Evolutionary conservation across 2,329 filamentous ascomycete species (phyloP).

Genomic region (Cordyceps pruinosa): DNA sequence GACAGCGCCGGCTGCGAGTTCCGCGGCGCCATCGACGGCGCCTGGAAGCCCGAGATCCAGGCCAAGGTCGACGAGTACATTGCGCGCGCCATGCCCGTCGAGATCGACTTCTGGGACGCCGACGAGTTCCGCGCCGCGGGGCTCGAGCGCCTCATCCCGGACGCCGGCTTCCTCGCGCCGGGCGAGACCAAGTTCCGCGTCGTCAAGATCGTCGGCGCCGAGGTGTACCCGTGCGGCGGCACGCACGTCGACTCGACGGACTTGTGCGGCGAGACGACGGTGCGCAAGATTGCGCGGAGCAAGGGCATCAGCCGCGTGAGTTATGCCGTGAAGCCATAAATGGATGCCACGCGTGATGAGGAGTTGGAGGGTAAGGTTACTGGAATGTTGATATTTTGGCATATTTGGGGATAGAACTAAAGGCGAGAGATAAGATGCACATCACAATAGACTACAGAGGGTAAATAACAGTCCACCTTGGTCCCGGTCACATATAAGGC

Average conservation of each 20-base stretch:
- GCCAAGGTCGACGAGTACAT: constrained; percentile 52
- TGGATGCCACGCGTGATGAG: neutral
- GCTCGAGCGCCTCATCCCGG: constrained; percentile 48
- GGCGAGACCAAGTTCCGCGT: constrained; percentile 55
- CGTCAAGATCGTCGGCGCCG: constrained; percentile 61
- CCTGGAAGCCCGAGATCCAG: constrained; percentile 58
- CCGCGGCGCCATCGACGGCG: constrained; percentile 56
- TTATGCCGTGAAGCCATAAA: constrained; percentile 23
- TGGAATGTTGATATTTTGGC: neutral
- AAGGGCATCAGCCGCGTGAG: constrained; percentile 59
- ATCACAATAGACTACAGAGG: neutral
- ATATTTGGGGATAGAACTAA: neutral
- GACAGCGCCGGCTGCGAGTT: constrained; percentile 63
- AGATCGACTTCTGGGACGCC: constrained; percentile 62
- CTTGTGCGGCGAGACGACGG: constrained; percentile 51
- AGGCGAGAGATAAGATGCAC: neutral
- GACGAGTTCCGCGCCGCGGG: constrained; percentile 50
- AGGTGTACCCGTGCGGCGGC: constrained; percentile 67
- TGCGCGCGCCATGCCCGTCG: constrained; percentile 46
- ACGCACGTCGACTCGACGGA: constrained; percentile 61
- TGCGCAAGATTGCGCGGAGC: constrained; percentile 59
- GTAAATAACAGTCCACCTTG: neutral
- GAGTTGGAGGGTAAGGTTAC: neutral
- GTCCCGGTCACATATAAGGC: neutral
- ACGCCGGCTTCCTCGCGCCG: constrained; percentile 35